phyloP scores from a whole-genome alignment of 1,284 basidiomycete genomes.

The Ceratobasidium sp. region DNA sequence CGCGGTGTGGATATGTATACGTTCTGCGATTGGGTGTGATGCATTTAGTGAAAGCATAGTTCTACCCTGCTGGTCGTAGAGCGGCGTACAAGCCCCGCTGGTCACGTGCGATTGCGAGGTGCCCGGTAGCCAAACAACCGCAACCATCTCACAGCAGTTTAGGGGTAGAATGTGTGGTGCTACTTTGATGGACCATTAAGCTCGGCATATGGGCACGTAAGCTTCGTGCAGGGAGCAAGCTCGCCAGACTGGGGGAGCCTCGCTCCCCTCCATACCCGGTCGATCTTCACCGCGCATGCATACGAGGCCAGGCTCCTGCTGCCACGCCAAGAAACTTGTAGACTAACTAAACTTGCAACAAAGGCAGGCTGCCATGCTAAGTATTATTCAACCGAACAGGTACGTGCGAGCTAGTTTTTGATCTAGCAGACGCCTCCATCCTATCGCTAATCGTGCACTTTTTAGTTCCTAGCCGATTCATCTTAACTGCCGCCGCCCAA shows the following conservation, averaged over 20 bases:
- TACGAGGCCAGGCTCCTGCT: too few species aligned
- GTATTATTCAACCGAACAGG: background rate
- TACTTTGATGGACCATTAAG: too few species aligned
- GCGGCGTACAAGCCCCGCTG: background rate
- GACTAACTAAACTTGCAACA: background rate
- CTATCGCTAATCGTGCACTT: constrained; percentile 30
- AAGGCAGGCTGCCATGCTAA: constrained; percentile 3
- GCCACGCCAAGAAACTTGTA: too few species aligned
- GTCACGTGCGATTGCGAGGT: background rate
- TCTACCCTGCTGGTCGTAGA: background rate
- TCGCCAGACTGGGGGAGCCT: too few species aligned
- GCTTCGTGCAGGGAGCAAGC: too few species aligned
- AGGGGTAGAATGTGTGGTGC: too few species aligned
- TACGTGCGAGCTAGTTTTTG: background rate
- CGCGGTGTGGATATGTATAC: background rate
- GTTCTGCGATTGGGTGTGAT: background rate
- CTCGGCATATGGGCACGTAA: too few species aligned
- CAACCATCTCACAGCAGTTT: too few species aligned
- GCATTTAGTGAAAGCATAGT: background rate
- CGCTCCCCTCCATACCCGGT: too few species aligned
- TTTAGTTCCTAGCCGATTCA: constrained; percentile 28
- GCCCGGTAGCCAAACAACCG: background rate
- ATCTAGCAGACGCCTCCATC: constrained; percentile 30
- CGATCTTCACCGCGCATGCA: too few species aligned
- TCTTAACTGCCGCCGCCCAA: too few species aligned